Evolutionary conservation across 2,329 filamentous ascomycete genomes (phyloP), one percentile per base, ranked within the genome.

Genomic region (Clonostachys rosea): DNA sequence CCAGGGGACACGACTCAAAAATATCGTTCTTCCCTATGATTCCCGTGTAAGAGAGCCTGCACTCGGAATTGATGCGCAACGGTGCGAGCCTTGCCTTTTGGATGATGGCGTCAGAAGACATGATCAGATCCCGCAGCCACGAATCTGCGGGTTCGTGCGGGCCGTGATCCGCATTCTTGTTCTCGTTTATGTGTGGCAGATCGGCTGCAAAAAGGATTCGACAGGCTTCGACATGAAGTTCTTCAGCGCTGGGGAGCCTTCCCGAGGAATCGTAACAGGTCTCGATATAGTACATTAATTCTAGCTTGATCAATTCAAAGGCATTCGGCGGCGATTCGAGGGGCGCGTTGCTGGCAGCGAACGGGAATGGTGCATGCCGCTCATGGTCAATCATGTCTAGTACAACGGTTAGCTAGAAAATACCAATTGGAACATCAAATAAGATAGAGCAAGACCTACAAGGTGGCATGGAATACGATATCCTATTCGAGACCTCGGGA

Each of bases 401-500:
- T 39, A n/a, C 36, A 34, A 5, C n/a, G 7, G 36, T 39, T 39
- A 39, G 36, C 36, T 3, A n/a, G 36, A 39, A n/a, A n/a, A 39
- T n/a, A 1, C 13, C 10, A 5, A 11, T 7, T 14, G 11, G 9
- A n/a, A 14, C 20, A 42, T 14, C 14, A 42, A 24, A 20, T 6
- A 14, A n/a, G 17, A n/a, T 17, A 13, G n/a, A 18, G 33, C 34
- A 8, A 16, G 13, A 37, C 59, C n/a, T 56, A 68, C 66, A 70
- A 1, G 69, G 68, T 16, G 67, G 65, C 46, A 71, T 68, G n/a
- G 66, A 59, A 41, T 70, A 69, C 45, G 70, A 67, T 3, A 70
- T 56, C 48, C 67, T 64, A 10, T 64, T 61, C 18, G 65, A 50
- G 1, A 69, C 59, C 0, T 54, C 48, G 1, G 53, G 48, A 20